Evolutionary conservation across 2,329 filamentous ascomycete species (phyloP).

Genomic region (Talaromyces sp.): DNA sequence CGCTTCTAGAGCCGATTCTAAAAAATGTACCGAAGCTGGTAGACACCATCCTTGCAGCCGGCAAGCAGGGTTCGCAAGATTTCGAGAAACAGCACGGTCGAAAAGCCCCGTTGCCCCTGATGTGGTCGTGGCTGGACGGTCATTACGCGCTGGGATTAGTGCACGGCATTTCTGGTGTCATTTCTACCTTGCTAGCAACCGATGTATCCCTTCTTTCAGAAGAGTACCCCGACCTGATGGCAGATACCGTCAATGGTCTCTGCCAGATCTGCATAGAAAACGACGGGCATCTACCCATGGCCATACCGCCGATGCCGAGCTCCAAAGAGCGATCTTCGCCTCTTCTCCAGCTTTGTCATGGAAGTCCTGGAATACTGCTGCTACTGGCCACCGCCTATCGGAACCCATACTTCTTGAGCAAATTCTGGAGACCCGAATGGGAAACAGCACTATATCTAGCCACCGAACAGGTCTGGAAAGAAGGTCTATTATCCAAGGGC

Average conservation of each 20-base stretch:
- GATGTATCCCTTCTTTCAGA: conserved; percentile 24
- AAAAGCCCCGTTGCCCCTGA: conserved; percentile 30
- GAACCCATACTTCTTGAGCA: conserved; percentile 19
- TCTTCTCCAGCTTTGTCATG: conserved; percentile 39
- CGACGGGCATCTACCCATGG: conserved; percentile 35
- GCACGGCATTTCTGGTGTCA: conserved; percentile 29
- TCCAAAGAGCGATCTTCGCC: conserved; percentile 17
- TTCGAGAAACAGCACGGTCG: conserved; percentile 26
- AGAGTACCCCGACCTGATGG: conserved; percentile 27
- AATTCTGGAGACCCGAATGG: conserved; percentile 35
- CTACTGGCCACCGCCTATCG: conserved; percentile 30
- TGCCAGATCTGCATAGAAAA: conserved; percentile 30
- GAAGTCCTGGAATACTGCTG: conserved; percentile 32
- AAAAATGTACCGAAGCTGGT: conserved; percentile 26
- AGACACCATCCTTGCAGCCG: conserved; percentile 28
- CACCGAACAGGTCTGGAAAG: conserved; percentile 34
- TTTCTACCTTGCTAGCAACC: conserved; percentile 32
- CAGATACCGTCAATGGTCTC: conserved; percentile 30
- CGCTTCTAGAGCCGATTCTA: conserved; percentile 20
- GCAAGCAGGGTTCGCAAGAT: conserved; percentile 25
- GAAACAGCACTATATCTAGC: conserved; percentile 28
- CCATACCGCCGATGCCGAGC: conserved; percentile 25
- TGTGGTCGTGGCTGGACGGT: conserved; percentile 36
- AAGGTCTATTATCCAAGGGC: conserved; percentile 38
- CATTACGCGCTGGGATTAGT: conserved; percentile 30